Percentiles rank a stretch among this genome's conserved stretches.
These are phyloP conservation scores for Amyloporia xantha DNA, from an alignment of 768 basidiomycete genomes.

Conservation along the genomic window DNA sequence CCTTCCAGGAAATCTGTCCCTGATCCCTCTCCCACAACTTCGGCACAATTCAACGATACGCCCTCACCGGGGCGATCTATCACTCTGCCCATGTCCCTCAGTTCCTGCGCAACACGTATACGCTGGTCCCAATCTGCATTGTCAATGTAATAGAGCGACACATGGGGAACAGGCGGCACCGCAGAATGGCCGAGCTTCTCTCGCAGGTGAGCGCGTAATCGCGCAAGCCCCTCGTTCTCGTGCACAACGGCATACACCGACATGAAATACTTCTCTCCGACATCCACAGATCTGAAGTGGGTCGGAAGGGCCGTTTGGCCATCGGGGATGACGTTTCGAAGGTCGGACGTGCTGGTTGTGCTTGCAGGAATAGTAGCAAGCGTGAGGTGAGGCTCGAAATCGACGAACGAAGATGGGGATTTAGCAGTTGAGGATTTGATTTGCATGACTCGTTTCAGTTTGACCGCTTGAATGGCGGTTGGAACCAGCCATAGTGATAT, in stretches of 20 bases:
- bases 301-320: slow-evolving; percentile 31
- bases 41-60: slow-evolving; percentile 8
- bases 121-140: slow-evolving; percentile 61
- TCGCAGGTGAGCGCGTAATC: slow-evolving; percentile 45
- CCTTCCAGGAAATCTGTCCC: slow-evolving; percentile 14
- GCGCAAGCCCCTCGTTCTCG: slow-evolving; percentile 34
- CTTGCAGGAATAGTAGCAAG: slow-evolving; percentile 39
- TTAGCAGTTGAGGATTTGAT: slow-evolving; percentile 21
- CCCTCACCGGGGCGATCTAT: slow-evolving; percentile 24
- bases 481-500: slow-evolving; percentile 71
- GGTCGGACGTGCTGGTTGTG: slow-evolving; percentile 22
- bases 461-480: slow-evolving; percentile 31
- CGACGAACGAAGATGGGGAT: slow-evolving; percentile 46
- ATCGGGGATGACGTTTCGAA: slow-evolving; percentile 35
- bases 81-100: slow-evolving; percentile 34
- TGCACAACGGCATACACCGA: slow-evolving; percentile 57
- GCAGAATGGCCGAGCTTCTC: slow-evolving; percentile 28
- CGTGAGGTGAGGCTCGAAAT: slow-evolving; percentile 67
- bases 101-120: slow-evolving; percentile 35
- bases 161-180: slow-evolving; percentile 61
- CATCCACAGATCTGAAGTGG: slow-evolving; percentile 46
- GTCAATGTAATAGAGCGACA: slow-evolving; percentile 68
- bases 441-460: slow-evolving; percentile 43
- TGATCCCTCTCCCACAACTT: slow-evolving; percentile 3
- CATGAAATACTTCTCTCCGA: slow-evolving; percentile 61